Base-by-base conservation (phyloP, 352 stramenopile species). In the Globisporangium paroecandrum region DNA sequence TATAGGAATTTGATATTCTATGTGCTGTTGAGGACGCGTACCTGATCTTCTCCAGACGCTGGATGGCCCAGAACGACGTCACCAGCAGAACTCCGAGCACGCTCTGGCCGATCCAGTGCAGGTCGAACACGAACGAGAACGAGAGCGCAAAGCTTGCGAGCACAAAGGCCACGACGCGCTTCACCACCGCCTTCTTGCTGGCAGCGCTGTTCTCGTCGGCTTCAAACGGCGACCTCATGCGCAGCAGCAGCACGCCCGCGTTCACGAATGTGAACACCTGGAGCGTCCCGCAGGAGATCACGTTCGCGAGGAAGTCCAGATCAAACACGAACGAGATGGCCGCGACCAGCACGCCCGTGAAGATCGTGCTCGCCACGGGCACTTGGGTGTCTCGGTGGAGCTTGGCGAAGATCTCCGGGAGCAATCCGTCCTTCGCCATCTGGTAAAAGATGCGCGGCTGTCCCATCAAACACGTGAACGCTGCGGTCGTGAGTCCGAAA, bases 181-280 rank as follows among this genome's bases (percentile, higher is more conserved):
- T 69, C 12, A 81, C 67, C 13, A 94, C 83, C 18, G 70, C 69
- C 70, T 65, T 69, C 8, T 71, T 73, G 18, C 46, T 53, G 20
- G 69, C 83, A 57, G 43, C 20, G 18, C 18, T 41, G 36, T 20
- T 65, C 24, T 51, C 46, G 13, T 29, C 22, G 9, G 15, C 29
- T 54, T 60, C 58, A 25, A 70, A 69, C 54, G 64, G 77, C 12
- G 77, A 68, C 58, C 81, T 82, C 84, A 91, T 89, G 18, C 87
- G 84, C 34, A 97, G 58, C 15, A 97, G 64, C 36, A 97, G 73
- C 18, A 97, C 89, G n/a, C 91, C 93, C 34, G 91, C 89, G 74
- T 97, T 95, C 15, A 97, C 90, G 62, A 97, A 97, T n/a, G 90
- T 97, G 61, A 97, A 98, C 1, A 97, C 93, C 78, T 97, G 85